A percentile compares a stretch with the other conserved stretches of the same genome.
Conservation (phyloP, 225 moss, liverwort and hornwort genomes). For the Ulota crispa region DNA sequence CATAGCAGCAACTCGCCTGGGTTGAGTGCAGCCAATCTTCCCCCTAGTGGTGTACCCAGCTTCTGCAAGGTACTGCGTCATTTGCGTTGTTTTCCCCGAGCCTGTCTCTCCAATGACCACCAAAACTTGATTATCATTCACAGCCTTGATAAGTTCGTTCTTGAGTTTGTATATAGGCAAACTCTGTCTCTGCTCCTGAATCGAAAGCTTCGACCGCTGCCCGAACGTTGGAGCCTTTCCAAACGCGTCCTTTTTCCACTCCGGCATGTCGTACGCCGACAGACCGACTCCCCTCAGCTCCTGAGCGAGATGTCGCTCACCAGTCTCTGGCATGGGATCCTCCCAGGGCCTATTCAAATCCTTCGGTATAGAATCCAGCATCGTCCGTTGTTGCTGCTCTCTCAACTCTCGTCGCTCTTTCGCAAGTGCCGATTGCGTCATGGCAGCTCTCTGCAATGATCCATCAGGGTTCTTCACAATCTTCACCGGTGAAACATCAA, state of each 20-base stretch:
- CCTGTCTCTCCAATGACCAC: slow-evolving; percentile 99
- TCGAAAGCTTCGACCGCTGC: slow-evolving; percentile 92
- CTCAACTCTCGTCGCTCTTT: slow-evolving; percentile 89
- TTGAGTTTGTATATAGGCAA: slow-evolving; percentile 89
- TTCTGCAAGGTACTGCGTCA: slow-evolving; percentile 97
- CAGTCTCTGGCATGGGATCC: slow-evolving; percentile 97
- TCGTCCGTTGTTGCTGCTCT: slow-evolving; percentile 94
- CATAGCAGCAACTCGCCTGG: slow-evolving; percentile 92
- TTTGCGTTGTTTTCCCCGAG: slow-evolving; percentile 95
- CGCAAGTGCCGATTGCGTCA: slow-evolving; percentile 96
- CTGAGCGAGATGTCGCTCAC: slow-evolving; percentile 94
- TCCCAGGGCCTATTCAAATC: slow-evolving; percentile 98
- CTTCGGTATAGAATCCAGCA: slow-evolving; percentile 93
- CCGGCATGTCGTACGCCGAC: slow-evolving; percentile 93
- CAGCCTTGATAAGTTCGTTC: slow-evolving; percentile 80
- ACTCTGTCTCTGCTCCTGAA: slow-evolving; percentile 93
- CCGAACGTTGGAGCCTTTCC: slow-evolving; percentile 97
- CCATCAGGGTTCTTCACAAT: slow-evolving; percentile 98
- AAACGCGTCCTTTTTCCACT: slow-evolving; percentile 99
- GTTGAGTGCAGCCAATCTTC: slow-evolving; percentile 97
- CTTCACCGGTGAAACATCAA: slow-evolving; percentile 94
- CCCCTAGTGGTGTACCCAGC: slow-evolving; percentile 87
- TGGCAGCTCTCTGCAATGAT: slow-evolving; percentile 90
- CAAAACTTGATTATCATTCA: slow-evolving; percentile 86
- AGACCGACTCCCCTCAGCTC: slow-evolving; percentile 95